These are phyloP conservation scores for Chrysanthemum seticuspe DNA, from an alignment of 129 eudicot genomes.

Conservation along the genomic window DNA sequence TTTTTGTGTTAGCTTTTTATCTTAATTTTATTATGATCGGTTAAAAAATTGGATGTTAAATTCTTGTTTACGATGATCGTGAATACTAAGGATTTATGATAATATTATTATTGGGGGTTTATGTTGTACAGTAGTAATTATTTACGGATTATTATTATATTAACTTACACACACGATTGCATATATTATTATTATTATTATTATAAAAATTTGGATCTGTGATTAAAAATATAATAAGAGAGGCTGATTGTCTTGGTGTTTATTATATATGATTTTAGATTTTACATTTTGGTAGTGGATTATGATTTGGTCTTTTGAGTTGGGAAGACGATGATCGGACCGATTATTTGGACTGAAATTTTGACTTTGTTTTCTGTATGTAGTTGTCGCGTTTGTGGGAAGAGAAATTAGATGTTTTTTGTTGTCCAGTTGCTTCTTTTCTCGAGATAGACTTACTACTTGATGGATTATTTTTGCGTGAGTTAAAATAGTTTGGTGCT, in stretches of 20 bases:
- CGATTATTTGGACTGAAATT: slow-evolving; percentile 7
- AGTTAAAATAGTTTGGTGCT: neutral
- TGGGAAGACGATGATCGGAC: neutral
- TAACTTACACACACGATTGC: too few species aligned
- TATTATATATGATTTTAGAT: neutral
- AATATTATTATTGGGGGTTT: slow-evolving; percentile 27
- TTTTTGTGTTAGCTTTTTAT: neutral
- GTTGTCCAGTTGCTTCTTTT: too few species aligned
- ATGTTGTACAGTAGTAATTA: slow-evolving; percentile 2
- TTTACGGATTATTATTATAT: neutral
- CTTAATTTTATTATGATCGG: neutral
- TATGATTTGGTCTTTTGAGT: slow-evolving; percentile 13
- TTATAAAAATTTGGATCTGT: slow-evolving; percentile 1
- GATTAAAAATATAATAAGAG: neutral
- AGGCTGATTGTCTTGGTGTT: slow-evolving; percentile 6
- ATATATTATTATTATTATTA: neutral
- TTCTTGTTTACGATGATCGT: neutral
- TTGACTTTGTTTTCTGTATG: neutral
- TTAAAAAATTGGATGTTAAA: slow-evolving; percentile 8
- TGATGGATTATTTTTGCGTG: neutral
- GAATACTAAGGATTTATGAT: neutral
- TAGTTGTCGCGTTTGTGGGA: neutral
- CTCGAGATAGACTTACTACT: neutral
- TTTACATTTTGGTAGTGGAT: neutral
- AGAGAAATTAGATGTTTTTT: too few species aligned